phyloP scores from a whole-genome alignment of 1,284 basidiomycete species.

The Salmacisia buchloeana region DNA sequence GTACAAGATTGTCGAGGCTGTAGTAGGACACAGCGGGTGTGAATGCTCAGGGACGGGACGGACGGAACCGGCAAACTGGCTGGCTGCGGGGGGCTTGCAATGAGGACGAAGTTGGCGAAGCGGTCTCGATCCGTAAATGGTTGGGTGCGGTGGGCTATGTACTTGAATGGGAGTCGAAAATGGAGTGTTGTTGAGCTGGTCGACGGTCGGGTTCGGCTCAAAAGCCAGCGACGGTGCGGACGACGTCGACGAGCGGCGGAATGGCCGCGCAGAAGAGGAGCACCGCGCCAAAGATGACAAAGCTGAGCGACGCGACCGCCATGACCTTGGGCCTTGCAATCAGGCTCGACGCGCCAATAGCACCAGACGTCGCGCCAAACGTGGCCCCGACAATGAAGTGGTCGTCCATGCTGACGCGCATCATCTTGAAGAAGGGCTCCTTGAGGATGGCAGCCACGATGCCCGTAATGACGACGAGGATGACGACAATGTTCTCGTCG shows the following conservation, averaged over 20 bases:
- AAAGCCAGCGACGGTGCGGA: constrained; percentile 14
- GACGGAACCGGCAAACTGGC: too few species aligned
- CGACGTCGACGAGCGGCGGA: constrained; percentile 25
- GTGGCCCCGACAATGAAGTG: constrained; percentile 35
- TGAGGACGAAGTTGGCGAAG: too few species aligned
- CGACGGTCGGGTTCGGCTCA: too few species aligned
- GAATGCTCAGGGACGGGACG: too few species aligned
- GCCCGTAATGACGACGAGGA: constrained; percentile 42
- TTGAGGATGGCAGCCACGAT: constrained; percentile 37
- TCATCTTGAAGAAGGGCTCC: constrained; percentile 32
- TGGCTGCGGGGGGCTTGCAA: too few species aligned
- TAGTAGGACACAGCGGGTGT: too few species aligned
- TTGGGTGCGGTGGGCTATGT: too few species aligned
- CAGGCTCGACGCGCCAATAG: constrained; percentile 33
- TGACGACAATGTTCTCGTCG: constrained; percentile 36
- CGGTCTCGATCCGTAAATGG: too few species aligned
- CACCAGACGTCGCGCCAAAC: constrained; percentile 36
- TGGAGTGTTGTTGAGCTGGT: too few species aligned
- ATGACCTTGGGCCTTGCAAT: constrained; percentile 32
- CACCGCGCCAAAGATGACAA: constrained; percentile 39
- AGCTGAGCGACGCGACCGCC: constrained; percentile 32
- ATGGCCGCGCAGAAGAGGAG: constrained; percentile 34
- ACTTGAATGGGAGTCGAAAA: too few species aligned
- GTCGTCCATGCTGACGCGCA: constrained; percentile 26
- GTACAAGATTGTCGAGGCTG: too few species aligned